Evolutionary conservation across 164 flowering plant genomes (phyloP).

Genomic region (Liquidambar formosana): DNA sequence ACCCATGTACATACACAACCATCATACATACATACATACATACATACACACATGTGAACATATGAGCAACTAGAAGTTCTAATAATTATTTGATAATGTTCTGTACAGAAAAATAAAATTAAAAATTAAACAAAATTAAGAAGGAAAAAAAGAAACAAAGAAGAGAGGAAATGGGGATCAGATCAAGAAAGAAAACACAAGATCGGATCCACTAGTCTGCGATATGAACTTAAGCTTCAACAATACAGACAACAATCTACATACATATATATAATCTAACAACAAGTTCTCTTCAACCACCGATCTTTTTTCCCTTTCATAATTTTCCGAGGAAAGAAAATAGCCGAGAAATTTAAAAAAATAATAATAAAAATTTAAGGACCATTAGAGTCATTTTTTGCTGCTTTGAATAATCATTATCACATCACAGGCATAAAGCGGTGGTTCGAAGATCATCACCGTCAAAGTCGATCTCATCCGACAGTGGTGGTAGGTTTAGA

Average conservation of each 20-base stretch:
- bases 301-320: constrained; percentile 9
- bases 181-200: constrained; percentile 1
- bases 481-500: constrained; percentile 54
- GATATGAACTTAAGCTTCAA: constrained; percentile 20
- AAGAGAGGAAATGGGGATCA: too few relatives aligned
- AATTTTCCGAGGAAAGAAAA: constrained; percentile 16
- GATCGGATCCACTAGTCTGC: background rate
- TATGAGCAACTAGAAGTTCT: too few relatives aligned
- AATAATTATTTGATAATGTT: background rate
- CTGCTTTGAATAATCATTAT: background rate
- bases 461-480: constrained; percentile 22
- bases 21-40: too few relatives aligned
- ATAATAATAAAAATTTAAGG: background rate
- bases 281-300: constrained; percentile 8
- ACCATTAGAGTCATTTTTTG: constrained; percentile 4
- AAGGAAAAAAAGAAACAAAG: too few relatives aligned
- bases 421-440: constrained; percentile 50
- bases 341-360: background rate
- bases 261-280: constrained; percentile 26
- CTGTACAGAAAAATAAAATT: background rate
- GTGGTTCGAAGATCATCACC: constrained; percentile 47
- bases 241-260: constrained; percentile 23
- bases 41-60: too few relatives aligned
- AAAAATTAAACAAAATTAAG: background rate
- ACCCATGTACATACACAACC: too few relatives aligned